Percentiles rank a stretch among this genome's conserved stretches.
phyloP scores from a whole-genome alignment of 192 early-diverging fungal species.

The Coemansia sp. region DNA sequence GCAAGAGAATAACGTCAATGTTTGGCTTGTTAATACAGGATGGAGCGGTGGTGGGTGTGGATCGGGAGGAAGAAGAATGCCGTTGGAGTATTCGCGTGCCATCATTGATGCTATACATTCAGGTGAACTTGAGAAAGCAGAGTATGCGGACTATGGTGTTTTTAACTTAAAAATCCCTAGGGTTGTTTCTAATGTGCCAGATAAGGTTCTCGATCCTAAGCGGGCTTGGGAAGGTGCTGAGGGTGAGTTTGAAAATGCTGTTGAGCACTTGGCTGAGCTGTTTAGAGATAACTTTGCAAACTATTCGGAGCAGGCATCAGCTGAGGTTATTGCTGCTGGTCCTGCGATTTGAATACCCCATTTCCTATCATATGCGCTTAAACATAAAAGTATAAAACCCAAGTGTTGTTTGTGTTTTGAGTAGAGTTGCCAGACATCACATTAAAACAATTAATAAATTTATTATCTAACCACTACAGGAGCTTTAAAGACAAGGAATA shows the following conservation, averaged over 20 bases:
- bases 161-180: constrained; percentile 88
- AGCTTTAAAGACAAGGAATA: neutral
- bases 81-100: constrained; percentile 93
- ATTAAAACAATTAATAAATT: neutral
- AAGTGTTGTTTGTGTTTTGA: neutral
- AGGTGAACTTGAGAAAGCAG: constrained; percentile 78
- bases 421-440: neutral
- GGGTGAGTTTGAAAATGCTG: constrained; percentile 60
- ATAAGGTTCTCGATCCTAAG: constrained; percentile 79
- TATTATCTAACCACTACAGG: neutral
- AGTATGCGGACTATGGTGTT: constrained; percentile 81
- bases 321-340: constrained; percentile 70
- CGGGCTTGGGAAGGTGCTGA: constrained; percentile 77
- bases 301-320: constrained; percentile 70
- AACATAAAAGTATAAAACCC: no score
- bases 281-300: constrained; percentile 87
- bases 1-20: constrained; percentile 74
- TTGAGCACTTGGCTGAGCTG: constrained; percentile 70
- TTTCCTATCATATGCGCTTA: no score
- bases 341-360: constrained; percentile 44
- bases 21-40: constrained; percentile 95
- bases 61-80: constrained; percentile 82
- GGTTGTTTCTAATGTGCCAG: constrained; percentile 67
- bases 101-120: constrained; percentile 96
- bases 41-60: constrained; percentile 93